Evolutionary conservation across 306 rosid genomes (phyloP), one percentile per base, ranked within the genome.

Genomic region (Cyclanthera cordifolia): DNA sequence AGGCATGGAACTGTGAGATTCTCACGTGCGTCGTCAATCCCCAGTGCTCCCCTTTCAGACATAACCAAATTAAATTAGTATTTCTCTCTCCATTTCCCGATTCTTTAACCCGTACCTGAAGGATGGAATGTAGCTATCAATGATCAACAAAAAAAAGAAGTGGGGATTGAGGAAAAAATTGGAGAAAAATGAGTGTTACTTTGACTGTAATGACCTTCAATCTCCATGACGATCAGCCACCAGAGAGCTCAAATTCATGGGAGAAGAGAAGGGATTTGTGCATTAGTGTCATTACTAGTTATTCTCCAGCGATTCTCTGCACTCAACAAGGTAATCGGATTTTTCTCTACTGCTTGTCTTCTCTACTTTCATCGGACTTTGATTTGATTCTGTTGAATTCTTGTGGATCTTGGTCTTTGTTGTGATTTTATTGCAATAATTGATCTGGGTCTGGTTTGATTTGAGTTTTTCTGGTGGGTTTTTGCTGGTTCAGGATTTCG

Each of bases 141-240:
- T 71, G 30, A 67, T 25, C 23, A 23, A 21, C 37, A 15, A 23
- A 45, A 32, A 3, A 23, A 45, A 2, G 4, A 65, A 15, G 39
- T 23, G 15, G 54, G 70, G 54, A 45, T 65, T 45, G 25, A 10
- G 17, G 23, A 64, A 53, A 24, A 52, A 32, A 15, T 48, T 67
- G 21, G 55, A 8, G 24, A 85, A 79, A 84, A 79, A 93, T 94
- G 99, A 94, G 95, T 80, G 95, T 86, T 50, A 78, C 95, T 70
- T 80, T 90, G 83, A 82, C 96, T 72, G 90, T 88, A 74, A 90
- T 94, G 97, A 85, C 96, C 85, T 90, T 94, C 85, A 90, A 90
- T 85, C 95, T 94, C 11, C 90, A 82, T n/a, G 99, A 94, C 50
- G 95, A 94, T 83, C 83, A 90, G 72, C 81, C 82, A 10, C 78